These are phyloP conservation scores for Trichocladium uniseriatum DNA, from an alignment of 495 filamentous ascomycete species.

Conservation along the genomic window DNA sequence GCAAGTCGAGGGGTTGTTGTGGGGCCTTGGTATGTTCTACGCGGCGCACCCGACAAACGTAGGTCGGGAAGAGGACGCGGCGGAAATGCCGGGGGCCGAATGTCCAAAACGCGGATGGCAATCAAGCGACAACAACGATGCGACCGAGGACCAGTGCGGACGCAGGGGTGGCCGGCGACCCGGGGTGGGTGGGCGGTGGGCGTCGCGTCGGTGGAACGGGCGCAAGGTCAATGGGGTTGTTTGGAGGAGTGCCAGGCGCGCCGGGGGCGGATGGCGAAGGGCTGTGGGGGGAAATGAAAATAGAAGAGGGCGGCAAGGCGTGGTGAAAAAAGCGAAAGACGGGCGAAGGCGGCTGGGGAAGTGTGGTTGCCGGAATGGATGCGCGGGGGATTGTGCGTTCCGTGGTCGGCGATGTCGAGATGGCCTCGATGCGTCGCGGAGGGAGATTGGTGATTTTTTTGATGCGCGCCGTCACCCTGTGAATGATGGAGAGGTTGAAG, in stretches of 20 bases:
- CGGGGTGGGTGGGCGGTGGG: constrained; percentile 10
- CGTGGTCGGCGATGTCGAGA: constrained; percentile 35
- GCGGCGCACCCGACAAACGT: constrained; percentile 7
- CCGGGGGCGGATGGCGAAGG: constrained; percentile 11
- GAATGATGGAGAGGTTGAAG: constrained; percentile 47
- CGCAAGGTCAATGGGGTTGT: constrained; percentile 10
- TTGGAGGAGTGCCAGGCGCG: constrained; percentile 17
- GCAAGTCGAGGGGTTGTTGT: constrained; percentile 14
- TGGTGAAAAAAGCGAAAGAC: constrained; percentile 25
- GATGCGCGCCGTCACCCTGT: constrained; percentile 42
- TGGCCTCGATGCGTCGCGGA: constrained; percentile 43
- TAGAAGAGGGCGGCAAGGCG: constrained; percentile 20
- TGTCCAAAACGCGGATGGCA: constrained; percentile 8
- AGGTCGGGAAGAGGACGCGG: constrained; percentile 4
- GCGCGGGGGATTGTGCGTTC: constrained; percentile 35
- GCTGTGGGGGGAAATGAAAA: constrained; percentile 16
- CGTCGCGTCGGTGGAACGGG: constrained; percentile 24
- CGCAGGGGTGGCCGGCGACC: constrained; percentile 7
- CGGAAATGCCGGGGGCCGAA: constrained; percentile 6
- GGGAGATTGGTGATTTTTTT: constrained; percentile 47
- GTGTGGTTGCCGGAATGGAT: constrained; percentile 20
- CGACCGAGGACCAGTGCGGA: not conserved
- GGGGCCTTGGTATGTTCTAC: constrained; percentile 10
- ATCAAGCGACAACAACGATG: constrained; percentile 6
- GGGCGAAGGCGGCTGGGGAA: constrained; percentile 17